phyloP scores from a whole-genome alignment of 139 green algal species.

The Tetraselmis striata region DNA sequence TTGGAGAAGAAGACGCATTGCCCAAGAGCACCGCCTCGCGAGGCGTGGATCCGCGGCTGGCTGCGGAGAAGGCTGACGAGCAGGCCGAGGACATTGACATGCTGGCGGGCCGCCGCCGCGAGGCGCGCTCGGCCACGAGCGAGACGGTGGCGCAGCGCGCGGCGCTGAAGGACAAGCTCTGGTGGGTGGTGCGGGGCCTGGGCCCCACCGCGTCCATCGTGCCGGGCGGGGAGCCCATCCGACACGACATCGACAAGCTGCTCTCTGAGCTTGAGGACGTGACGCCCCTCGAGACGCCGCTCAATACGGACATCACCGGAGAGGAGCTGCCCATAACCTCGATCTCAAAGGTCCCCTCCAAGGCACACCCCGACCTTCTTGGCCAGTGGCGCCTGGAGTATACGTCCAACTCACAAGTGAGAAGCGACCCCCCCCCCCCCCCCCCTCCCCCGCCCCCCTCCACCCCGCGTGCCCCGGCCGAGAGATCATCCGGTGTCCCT shows the following conservation, averaged over 20 bases:
- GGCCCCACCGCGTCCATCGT: conserved; percentile 24
- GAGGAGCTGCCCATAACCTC: neutral
- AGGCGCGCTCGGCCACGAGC: neutral
- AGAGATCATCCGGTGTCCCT: too few species aligned
- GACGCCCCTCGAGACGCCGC: conserved; percentile 16
- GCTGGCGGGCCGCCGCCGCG: neutral
- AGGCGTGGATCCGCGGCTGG: neutral
- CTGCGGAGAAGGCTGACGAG: too few species aligned
- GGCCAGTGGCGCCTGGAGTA: conserved; percentile 25
- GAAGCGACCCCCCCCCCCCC: too few species aligned
- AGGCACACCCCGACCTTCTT: conserved; percentile 10
- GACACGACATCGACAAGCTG: conserved; percentile 25
- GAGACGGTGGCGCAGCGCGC: neutral
- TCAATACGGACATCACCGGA: conserved; percentile 5
- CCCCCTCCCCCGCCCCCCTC: too few species aligned
- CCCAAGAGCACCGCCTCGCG: neutral
- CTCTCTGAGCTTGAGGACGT: conserved; percentile 21
- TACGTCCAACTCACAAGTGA: conserved; percentile 10
- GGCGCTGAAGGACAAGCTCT: conserved; percentile 24
- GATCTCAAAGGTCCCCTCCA: neutral
- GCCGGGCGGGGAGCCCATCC: conserved; percentile 27
- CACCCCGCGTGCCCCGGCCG: too few species aligned
- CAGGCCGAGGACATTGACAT: neutral
- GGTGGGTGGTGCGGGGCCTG: conserved; percentile 15
- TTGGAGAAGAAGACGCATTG: too few species aligned